Percentiles rank a stretch among this genome's conserved stretches.
phyloP scores from a whole-genome alignment of 495 filamentous ascomycete species.

The Xylaria intraflava region DNA sequence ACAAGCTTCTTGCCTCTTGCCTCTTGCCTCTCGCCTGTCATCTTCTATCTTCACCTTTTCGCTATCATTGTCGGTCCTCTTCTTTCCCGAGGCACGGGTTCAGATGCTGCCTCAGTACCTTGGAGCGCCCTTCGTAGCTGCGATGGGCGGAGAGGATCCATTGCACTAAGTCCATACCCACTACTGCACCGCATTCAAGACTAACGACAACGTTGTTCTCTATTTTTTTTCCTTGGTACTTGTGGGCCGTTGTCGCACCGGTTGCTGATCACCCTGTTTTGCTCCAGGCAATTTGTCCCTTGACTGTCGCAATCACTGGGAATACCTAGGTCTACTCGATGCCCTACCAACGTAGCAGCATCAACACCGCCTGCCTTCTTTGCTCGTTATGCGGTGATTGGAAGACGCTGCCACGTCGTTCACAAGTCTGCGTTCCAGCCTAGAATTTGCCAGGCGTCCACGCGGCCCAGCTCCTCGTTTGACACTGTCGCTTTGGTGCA shows the following conservation, averaged over 20 bases:
- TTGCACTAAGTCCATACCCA: neutral
- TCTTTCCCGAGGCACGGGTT: neutral
- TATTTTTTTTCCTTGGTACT: neutral
- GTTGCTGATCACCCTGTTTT: slow-evolving; percentile 5
- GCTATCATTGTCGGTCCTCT: neutral
- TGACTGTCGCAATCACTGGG: neutral
- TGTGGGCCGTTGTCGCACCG: slow-evolving; percentile 1
- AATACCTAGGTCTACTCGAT: neutral
- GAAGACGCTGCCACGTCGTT: neutral
- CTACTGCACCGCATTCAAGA: neutral
- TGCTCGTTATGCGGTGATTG: slow-evolving; percentile 7
- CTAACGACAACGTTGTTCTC: slow-evolving; percentile 1
- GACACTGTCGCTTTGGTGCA: neutral
- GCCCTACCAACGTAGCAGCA: neutral
- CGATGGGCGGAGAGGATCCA: neutral
- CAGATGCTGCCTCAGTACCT: neutral
- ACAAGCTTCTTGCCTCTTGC: slow-evolving; percentile 2
- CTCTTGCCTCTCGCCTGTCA: slow-evolving; percentile 1
- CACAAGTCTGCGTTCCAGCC: neutral
- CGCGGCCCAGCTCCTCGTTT: neutral
- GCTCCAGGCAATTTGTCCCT: neutral
- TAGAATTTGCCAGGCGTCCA: neutral
- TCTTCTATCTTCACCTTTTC: neutral
- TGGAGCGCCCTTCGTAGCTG: slow-evolving; percentile 1
- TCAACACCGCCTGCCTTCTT: slow-evolving; percentile 3